Base-by-base conservation (phyloP, 2,329 filamentous ascomycete species). In the Botrytis medusae region DNA sequence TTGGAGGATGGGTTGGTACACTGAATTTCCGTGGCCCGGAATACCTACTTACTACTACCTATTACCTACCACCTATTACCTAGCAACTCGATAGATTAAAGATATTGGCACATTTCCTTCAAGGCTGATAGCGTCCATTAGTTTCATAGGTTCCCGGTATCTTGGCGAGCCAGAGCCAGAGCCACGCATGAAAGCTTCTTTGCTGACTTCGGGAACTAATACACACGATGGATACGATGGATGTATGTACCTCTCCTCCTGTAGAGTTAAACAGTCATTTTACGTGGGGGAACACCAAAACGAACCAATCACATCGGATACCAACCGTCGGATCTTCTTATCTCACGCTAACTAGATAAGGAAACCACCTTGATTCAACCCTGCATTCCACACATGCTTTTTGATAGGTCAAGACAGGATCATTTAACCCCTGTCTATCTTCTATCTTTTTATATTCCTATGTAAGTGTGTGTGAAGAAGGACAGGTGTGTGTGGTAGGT, bases 311-410 rank as follows among this genome's bases (percentile, higher is more conserved):
- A 65, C 3, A 25, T n/a, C 8, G 8, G 1, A 37, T 65, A 37
- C 63, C 63, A 65, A 65, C 44, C 12, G 20, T 51, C 44, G 63
- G 44, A 65, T 65, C 63, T 51, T 48, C 63, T 65, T 65, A 65
- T 65, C 63, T 65, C 4, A 12, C 3, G 32, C 63, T 37, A 65
- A 51, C 63, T 6, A 0, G 4, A 51, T 34, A 2, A 37, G 63
- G 63, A 37, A 65, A 51, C 63, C 7, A 51, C 63, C 44, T 65
- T 6, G 25, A 37, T 34, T 1, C 2, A 34, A 20, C 32, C 44
- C 20, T 37, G n/a, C 9, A 10, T 1, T 8, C 1, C 2, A 25
- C 25, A 18, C 20, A 16, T 44, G 61, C 25, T 14, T 12, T 48
- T 65, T 65, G 62, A 65, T 64, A 46, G 62, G 62, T 34, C 22